Evolutionary conservation across 169 alveolate genomes (phyloP).

Genomic region (Plasmodium knowlesi): DNA sequence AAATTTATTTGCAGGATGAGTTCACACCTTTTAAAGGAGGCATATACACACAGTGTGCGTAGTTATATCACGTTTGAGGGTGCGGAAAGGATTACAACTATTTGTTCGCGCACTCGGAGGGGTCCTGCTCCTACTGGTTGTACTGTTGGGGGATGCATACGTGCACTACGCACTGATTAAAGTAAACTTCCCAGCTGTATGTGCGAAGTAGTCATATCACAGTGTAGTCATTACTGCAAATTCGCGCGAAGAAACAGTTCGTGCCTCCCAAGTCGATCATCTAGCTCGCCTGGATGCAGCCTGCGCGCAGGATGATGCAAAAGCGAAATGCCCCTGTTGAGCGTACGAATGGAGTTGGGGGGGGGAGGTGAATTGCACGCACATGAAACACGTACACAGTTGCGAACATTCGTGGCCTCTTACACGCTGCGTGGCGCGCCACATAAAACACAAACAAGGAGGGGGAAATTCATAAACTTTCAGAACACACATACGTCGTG

Average conservation of each 20-base stretch:
- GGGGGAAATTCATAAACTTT: not conserved
- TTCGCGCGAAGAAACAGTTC: not conserved
- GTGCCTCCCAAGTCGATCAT: not conserved
- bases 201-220: not conserved
- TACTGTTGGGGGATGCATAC: not conserved
- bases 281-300: not conserved
- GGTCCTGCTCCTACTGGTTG: not conserved
- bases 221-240: not conserved
- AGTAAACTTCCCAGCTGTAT: not conserved
- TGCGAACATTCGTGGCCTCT: not conserved
- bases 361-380: not conserved
- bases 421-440: not conserved
- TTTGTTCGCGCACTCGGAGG: not conserved
- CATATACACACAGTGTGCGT: not conserved
- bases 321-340: not conserved
- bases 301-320: not conserved
- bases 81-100: not conserved
- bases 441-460: not conserved
- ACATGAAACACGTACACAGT: conserved; percentile 1
- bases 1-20: not conserved
- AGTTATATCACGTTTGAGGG: not conserved
- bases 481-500: not conserved
- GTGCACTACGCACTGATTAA: not conserved
- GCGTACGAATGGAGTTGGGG: not conserved
- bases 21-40: not conserved